Conservation (phyloP, 1,284 basidiomycete genomes). For the Apiotrichum gracile region DNA sequence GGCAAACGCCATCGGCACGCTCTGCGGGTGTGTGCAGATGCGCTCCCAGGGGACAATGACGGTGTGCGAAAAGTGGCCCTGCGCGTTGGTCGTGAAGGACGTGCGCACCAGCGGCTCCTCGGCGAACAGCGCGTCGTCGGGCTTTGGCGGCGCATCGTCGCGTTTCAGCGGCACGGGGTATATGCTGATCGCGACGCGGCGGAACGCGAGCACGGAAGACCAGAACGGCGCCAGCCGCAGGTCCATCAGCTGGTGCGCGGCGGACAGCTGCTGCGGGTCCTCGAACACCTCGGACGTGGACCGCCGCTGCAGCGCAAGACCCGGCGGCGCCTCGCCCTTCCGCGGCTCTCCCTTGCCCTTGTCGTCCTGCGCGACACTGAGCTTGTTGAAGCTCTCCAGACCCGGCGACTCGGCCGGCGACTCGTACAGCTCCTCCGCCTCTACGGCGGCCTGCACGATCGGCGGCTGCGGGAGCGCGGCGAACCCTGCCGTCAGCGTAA, state of each 20-base stretch:
- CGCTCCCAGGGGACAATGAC: conserved; percentile 63
- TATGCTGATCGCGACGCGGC: conserved; percentile 31
- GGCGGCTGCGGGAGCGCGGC: conserved; percentile 14
- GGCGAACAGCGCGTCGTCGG: conserved; percentile 26
- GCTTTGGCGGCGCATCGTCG: background rate
- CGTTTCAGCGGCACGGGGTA: conserved; percentile 20
- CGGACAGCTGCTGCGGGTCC: conserved; percentile 46
- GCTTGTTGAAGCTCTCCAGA: background rate
- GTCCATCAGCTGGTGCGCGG: conserved; percentile 66
- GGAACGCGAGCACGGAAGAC: conserved; percentile 31
- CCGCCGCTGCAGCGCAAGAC: background rate
- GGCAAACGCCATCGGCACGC: conserved; percentile 57
- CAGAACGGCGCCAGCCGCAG: conserved; percentile 67
- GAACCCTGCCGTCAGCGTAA: conserved; percentile 3
- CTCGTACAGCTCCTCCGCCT: conserved; percentile 1
- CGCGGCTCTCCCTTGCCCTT: background rate
- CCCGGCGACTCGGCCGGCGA: background rate
- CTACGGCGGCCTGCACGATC: background rate
- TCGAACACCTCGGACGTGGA: conserved; percentile 25
- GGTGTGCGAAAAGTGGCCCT: conserved; percentile 64
- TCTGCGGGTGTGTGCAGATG: conserved; percentile 58
- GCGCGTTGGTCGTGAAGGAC: conserved; percentile 56
- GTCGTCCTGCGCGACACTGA: background rate
- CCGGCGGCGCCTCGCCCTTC: background rate
- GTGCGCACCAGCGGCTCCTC: conserved; percentile 52